Evolutionary conservation across 305 asterid genomes (phyloP), one percentile per base, ranked within the genome.

Genomic region (Caryopteris hybrid): DNA sequence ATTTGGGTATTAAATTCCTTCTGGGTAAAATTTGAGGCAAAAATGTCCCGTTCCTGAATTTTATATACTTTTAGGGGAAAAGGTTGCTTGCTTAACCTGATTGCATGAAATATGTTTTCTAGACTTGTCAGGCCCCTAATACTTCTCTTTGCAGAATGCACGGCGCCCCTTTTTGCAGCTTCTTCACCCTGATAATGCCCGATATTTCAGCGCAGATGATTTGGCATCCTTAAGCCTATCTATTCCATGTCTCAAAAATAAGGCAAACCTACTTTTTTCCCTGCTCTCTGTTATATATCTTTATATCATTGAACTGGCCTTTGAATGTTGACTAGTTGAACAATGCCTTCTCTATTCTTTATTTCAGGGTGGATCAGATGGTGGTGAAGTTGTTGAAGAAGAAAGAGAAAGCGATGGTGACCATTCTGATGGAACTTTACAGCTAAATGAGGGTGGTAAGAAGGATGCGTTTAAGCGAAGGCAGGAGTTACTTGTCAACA

Each of bases 131-230:
- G 39, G 27, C 58, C 17, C 25, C 8, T 45, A 14, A 14, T 59
- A 29, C 55, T 22, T 63, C 3, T 23, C 54, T 55, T 77, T 79
- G 69, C 87, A 94, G 98, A 80, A 73, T 75, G 92, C 84, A 56
- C 83, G 96, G 53, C 95, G 92, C 71, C 93, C 89, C 43, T 61
- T 87, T 54, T 77, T 94, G 78, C 99, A 94, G 75, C 90, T 91
- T 76, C 96, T 94, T 61, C 96, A 85, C 83, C 96, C 99, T 43
- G 82, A 87, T 73, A 77, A 89, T 64, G 13, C 92, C 57, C 91
- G 90, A 74, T 88, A 94, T 83, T 79, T 91, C 69, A 80, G 81
- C 61, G 84, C 88, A 5, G 96, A 91, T 63, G 95, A 94, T 76
- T 68, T 89, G 42, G 51, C 71, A 50, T 83, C 95, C 6, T 78